Evolutionary conservation across 2,329 filamentous ascomycete species (phyloP).

Genomic region (Incumbomyces delicatus): DNA sequence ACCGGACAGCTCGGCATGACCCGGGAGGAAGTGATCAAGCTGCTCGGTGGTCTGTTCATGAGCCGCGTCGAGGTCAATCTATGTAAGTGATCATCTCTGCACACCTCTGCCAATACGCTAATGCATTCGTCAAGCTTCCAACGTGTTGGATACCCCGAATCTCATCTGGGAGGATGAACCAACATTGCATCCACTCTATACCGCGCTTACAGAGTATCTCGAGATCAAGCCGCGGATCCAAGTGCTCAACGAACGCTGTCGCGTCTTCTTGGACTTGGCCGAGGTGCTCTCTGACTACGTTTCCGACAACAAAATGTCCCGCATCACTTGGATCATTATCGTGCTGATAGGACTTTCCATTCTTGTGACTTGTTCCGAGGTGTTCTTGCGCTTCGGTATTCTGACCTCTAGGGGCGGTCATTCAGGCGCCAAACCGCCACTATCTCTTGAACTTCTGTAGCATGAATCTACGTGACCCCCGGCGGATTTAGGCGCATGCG

Average conservation of each 20-base stretch:
- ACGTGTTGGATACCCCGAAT: constrained; percentile 89
- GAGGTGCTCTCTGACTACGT: constrained; percentile 90
- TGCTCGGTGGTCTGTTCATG: constrained; percentile 83
- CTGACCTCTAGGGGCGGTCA: constrained; percentile 32
- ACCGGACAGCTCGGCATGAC: constrained; percentile 89
- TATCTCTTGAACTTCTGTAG: constrained; percentile 4
- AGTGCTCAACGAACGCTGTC: constrained; percentile 92
- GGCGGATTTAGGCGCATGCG: constrained; percentile 3
- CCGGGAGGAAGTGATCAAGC: constrained; percentile 80
- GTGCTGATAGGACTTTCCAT: constrained; percentile 86
- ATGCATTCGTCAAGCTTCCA: constrained; percentile 55
- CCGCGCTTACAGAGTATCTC: constrained; percentile 89
- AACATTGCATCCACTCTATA: constrained; percentile 86
- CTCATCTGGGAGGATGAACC: constrained; percentile 99
- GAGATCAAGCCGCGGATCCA: constrained; percentile 95
- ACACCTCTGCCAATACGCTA: not conserved
- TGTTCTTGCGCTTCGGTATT: constrained; percentile 74
- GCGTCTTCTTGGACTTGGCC: constrained; percentile 90
- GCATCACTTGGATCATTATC: constrained; percentile 90
- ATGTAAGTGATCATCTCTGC: constrained; percentile 51
- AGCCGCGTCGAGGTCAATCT: constrained; percentile 94
- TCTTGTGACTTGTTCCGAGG: constrained; percentile 80
- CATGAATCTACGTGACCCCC: not conserved
- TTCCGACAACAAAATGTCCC: constrained; percentile 88
- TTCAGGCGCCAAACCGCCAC: not conserved